Conservation (phyloP, 2,329 filamentous ascomycete species). For the Epichloe gansuensis region DNA sequence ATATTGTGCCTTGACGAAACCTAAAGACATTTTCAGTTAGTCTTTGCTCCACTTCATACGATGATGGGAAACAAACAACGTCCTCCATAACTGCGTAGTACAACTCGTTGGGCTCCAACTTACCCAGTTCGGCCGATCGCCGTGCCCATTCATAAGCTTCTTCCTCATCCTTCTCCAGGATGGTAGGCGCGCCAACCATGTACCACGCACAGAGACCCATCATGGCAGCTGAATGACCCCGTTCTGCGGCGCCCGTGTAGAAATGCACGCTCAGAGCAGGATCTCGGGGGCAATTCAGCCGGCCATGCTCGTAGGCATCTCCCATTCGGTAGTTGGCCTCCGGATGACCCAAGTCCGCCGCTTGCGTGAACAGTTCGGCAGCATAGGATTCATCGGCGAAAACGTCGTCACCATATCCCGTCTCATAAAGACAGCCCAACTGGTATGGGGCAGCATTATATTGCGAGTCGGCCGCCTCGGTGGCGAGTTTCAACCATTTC, state of each 20-base stretch:
- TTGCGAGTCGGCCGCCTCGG: conserved; percentile 78
- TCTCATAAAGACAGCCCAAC: conserved; percentile 76
- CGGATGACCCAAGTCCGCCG: conserved; percentile 79
- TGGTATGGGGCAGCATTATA: conserved; percentile 92
- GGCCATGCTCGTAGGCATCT: conserved; percentile 93
- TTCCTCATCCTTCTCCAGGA: conserved; percentile 87
- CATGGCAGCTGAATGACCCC: conserved; percentile 77
- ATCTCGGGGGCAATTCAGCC: conserved; percentile 75
- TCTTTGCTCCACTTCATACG: not conserved
- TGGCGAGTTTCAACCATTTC: conserved; percentile 90
- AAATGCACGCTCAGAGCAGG: conserved; percentile 93
- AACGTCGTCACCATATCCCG: conserved; percentile 85
- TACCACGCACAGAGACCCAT: conserved; percentile 99
- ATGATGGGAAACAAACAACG: not conserved
- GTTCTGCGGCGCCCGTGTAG: conserved; percentile 83
- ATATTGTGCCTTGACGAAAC: conserved; percentile 69
- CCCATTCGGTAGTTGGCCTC: conserved; percentile 81
- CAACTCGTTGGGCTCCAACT: conserved; percentile 16
- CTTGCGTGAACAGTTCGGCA: conserved; percentile 85
- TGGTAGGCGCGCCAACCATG: conserved; percentile 82
- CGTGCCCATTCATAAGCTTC: conserved; percentile 96
- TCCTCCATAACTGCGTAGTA: too few relatives aligned
- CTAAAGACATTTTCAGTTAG: conserved; percentile 24
- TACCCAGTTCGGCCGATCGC: conserved; percentile 74
- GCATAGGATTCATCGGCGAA: conserved; percentile 86